Base-by-base conservation (phyloP, 2,329 filamentous ascomycete species). In the Aspergillus neoniger region DNA sequence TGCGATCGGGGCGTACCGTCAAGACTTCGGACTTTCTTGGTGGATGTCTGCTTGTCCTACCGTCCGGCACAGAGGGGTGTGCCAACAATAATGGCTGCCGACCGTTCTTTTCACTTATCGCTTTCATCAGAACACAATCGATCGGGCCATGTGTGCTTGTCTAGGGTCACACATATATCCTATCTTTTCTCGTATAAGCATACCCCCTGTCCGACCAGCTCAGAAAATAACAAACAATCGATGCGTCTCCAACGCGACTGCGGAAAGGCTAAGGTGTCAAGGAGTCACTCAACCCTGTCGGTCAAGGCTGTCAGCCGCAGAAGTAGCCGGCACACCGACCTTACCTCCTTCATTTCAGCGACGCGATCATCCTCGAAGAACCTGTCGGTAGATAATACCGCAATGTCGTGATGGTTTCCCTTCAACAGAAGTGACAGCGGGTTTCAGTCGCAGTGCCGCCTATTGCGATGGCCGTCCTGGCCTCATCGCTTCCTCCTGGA, bases 401-500 rank as follows among this genome's bases (percentile, higher is more conserved):
- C 17, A 10, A 50, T 28, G 25, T n/a, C 21, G n/a, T 30, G n/a
- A 30, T 19, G 9, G 4, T 50, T 5, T 28, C 9, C 3, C 9
- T 17, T 19, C 10, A 14, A 17, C 47, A 5, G 3, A 5, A 17
- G 25, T 32, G n/a, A 50, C 15, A n/a, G n/a, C 47, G 8, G 25
- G 8, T 12, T 14, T 32, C 10, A 17, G 28, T 50, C 23, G 15
- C 47, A 17, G 6, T 10, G 17, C 8, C 30, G 0, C n/a, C 25
- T 32, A 1, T 28, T 50, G 36, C 21, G 21, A 50, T 47, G 57
- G 12, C 54, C 3, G 50, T n/a, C 28, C 30, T 44, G 25, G 38
- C 51, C 44, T 53, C 60, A n/a, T 21, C 56, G 1, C 61, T 69
- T 9, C 67, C 68, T 8, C 52, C 62, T 8, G 66, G 67, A 14